Base-by-base conservation (phyloP, 192 early-diverging fungal genomes). In the Mortierella antarctica region DNA sequence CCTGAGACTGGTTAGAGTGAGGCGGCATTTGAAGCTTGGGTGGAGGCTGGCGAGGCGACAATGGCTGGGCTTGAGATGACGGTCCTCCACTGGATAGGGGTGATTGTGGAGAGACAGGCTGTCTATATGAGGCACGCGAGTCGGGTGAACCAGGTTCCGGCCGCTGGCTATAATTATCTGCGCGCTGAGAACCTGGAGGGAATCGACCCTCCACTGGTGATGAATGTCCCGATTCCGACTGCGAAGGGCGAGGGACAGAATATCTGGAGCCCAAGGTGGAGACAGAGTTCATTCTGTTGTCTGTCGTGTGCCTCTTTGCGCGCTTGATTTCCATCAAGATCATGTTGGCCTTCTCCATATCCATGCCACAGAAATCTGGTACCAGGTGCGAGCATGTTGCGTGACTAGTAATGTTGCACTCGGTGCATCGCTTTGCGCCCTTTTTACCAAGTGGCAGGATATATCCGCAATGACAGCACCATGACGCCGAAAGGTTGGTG, bases 401-500 rank as follows among this genome's bases (percentile, higher is more conserved):
- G 79, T 99, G 98, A 71, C 94, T 94, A 1, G 92, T 89, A 48
- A 89, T 80, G 54, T 82, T 73, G 86, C 98, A 99, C 86, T 98
- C 97, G 23, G 84, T 81, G 66, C 88, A 89, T 23, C 81, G 82
- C 59, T 86, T 89, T 13, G 85, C 75, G 45, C 87, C 84, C 54
- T 88, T 87, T 20, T 89, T 92, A 40, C 95, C 93, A 7, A 99
- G 83, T 18, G 97, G 89, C 47, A 99, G 91, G 93, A 99, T 95
- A 50, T 90, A 95, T 44, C 98, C 98, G 85, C 98, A 99, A 85
- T 99, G 98, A 73, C 92, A 95, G 83, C 98, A 99, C 98, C 98
- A 99, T 82, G 92, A 91, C 47, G 94, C 93, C 21, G 90, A 92
- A 59, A 96, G 87, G 62, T 92, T 95, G 49, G 91, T 91, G n/a